phyloP scores from a whole-genome alignment of 1,284 basidiomycete genomes.

The Leccinum pachyderme region DNA sequence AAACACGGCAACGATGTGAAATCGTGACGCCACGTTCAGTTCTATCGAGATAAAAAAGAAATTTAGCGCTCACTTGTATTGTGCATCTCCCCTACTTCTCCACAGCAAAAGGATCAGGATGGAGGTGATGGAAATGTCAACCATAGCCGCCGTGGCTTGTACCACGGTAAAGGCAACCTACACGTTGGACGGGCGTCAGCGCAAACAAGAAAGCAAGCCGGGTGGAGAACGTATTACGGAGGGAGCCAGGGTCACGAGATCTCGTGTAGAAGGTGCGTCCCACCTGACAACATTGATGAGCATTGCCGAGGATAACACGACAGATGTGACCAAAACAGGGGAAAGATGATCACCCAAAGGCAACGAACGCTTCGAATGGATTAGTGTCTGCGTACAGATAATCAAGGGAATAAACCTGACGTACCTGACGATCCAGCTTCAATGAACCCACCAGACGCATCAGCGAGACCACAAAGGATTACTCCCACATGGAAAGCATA shows the following conservation, averaged over 20 bases:
- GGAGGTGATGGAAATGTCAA: slow-evolving; percentile 21
- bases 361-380: slow-evolving; percentile 11
- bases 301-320: neutral
- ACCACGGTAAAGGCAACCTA: slow-evolving; percentile 15
- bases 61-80: slow-evolving; percentile 7
- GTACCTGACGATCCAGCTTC: slow-evolving; percentile 17
- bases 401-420: slow-evolving; percentile 1
- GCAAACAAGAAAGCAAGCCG: neutral
- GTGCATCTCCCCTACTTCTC: slow-evolving; percentile 20
- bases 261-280: slow-evolving; percentile 12
- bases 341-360: slow-evolving; percentile 13
- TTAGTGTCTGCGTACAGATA: neutral
- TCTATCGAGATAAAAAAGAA: neutral
- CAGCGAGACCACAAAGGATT: neutral
- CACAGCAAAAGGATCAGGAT: slow-evolving; percentile 14
- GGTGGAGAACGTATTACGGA: slow-evolving; percentile 4
- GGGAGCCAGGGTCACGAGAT: slow-evolving; percentile 11
- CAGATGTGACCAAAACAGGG: neutral
- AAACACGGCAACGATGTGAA: neutral
- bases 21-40: neutral
- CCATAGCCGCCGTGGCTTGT: slow-evolving; percentile 11
- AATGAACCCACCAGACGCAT: neutral
- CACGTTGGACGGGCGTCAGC: neutral
- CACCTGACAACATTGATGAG: slow-evolving; percentile 12
- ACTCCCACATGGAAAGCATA: slow-evolving; percentile 4